A percentile compares a stretch with the other conserved stretches of the same genome.
These are phyloP conservation scores for Cicer yamashitae DNA, from an alignment of 306 rosid genomes.

Conservation along the genomic window DNA sequence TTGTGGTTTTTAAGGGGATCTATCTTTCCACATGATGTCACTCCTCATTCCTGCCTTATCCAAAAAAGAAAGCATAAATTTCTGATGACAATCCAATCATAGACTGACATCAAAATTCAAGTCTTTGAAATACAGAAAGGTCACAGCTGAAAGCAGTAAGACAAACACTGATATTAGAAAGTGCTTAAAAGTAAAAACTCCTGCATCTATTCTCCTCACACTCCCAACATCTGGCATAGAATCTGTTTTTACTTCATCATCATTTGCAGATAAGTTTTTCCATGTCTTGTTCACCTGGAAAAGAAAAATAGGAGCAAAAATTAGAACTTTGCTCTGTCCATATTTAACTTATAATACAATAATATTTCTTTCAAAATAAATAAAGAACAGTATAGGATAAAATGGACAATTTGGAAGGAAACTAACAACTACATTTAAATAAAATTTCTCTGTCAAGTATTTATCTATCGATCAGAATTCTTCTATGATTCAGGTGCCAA, in stretches of 20 bases:
- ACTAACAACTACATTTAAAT: background rate
- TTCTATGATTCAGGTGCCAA: background rate
- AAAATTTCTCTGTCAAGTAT: background rate
- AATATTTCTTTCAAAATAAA: background rate
- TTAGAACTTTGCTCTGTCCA: slow-evolving; percentile 18
- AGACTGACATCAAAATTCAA: slow-evolving; percentile 37
- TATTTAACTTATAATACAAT: background rate
- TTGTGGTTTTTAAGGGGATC: background rate
- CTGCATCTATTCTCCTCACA: slow-evolving; percentile 82
- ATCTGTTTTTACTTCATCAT: slow-evolving; percentile 43
- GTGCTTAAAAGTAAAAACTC: slow-evolving; percentile 64
- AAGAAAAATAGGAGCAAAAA: slow-evolving; percentile 31
- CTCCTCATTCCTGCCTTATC: slow-evolving; percentile 20
- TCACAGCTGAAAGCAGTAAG: slow-evolving; percentile 56
- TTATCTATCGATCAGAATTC: slow-evolving; percentile 29
- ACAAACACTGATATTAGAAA: slow-evolving; percentile 53
- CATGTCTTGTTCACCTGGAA: slow-evolving; percentile 51
- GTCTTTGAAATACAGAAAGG: slow-evolving; percentile 47
- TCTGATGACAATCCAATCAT: background rate
- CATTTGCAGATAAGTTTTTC: slow-evolving; percentile 45
- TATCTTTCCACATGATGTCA: background rate
- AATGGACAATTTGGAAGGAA: slow-evolving; percentile 11
- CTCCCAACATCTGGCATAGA: slow-evolving; percentile 53
- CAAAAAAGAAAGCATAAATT: background rate
- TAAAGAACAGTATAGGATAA: background rate